Percentiles rank a stretch among this genome's conserved stretches.
These are phyloP conservation scores for Helicostylum pulchrum DNA, from an alignment of 192 early-diverging fungal species.

Conservation along the genomic window DNA sequence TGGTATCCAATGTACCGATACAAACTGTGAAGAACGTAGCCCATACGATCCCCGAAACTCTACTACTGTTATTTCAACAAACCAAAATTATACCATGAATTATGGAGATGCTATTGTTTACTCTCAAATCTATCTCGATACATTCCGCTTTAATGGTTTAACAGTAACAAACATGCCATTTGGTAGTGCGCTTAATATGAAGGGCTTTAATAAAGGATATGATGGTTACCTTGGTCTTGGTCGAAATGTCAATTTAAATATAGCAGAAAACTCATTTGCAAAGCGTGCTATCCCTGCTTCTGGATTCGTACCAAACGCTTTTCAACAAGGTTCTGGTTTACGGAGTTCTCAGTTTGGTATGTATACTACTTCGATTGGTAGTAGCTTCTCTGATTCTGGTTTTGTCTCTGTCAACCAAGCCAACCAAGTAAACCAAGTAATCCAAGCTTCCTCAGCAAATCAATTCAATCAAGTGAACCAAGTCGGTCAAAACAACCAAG, in stretches of 20 bases:
- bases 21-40: slow-evolving; percentile 31
- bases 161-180: slow-evolving; percentile 32
- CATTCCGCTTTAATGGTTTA: slow-evolving; percentile 18
- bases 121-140: slow-evolving; percentile 29
- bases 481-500: not conserved
- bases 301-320: slow-evolving; percentile 27
- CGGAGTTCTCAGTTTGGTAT: slow-evolving; percentile 33
- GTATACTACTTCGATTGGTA: slow-evolving; percentile 15
- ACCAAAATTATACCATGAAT: slow-evolving; percentile 25
- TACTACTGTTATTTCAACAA: slow-evolving; percentile 14
- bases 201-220: slow-evolving; percentile 29
- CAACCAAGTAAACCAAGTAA: not conserved
- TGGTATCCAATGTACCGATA: slow-evolving; percentile 23
- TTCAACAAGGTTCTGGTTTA: slow-evolving; percentile 22
- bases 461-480: not conserved
- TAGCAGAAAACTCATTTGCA: slow-evolving; percentile 7
- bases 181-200: slow-evolving; percentile 34
- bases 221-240: slow-evolving; percentile 38
- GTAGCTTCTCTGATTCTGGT: slow-evolving; percentile 8
- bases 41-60: slow-evolving; percentile 29
- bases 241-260: slow-evolving; percentile 30
- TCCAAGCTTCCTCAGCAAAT: not conserved
- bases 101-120: slow-evolving; percentile 28
- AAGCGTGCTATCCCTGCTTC: slow-evolving; percentile 19
- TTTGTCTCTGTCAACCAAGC: not conserved